phyloP scores from a whole-genome alignment of 2,329 filamentous ascomycete species.

The Pyricularia sp. region DNA sequence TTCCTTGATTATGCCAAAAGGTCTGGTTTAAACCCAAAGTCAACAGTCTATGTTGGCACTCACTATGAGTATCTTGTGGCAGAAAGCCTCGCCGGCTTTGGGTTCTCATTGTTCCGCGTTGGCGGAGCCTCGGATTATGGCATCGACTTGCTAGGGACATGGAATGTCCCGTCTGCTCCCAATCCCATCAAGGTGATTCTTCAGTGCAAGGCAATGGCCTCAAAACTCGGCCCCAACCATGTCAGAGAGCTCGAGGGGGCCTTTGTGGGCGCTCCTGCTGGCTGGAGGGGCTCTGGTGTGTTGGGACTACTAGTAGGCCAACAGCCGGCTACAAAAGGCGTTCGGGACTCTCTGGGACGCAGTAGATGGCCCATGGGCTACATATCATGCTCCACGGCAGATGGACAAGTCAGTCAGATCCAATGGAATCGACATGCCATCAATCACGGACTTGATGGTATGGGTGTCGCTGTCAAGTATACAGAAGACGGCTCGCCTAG shows the following conservation, averaged over 20 bases:
- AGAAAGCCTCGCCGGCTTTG: slow-evolving; percentile 44
- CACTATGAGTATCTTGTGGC: slow-evolving; percentile 67
- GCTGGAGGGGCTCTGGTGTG: slow-evolving; percentile 57
- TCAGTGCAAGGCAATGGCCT: slow-evolving; percentile 61
- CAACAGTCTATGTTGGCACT: slow-evolving; percentile 61
- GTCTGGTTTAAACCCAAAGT: slow-evolving; percentile 41
- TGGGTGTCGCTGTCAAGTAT: slow-evolving; percentile 41
- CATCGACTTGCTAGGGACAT: slow-evolving; percentile 65
- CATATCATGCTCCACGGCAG: slow-evolving; percentile 45
- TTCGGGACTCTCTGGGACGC: slow-evolving; percentile 60
- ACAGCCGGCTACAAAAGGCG: slow-evolving; percentile 65
- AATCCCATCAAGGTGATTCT: slow-evolving; percentile 36
- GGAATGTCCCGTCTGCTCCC: slow-evolving; percentile 43
- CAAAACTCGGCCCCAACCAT: slow-evolving; percentile 44
- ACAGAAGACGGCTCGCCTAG: slow-evolving; percentile 22
- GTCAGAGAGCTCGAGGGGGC: slow-evolving; percentile 75
- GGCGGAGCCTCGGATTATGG: slow-evolving; percentile 61
- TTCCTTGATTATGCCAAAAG: slow-evolving; percentile 57
- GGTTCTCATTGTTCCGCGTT: slow-evolving; percentile 55
- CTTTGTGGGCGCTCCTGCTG: slow-evolving; percentile 61
- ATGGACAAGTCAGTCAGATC: slow-evolving; percentile 56
- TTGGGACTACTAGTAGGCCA: slow-evolving; percentile 65
- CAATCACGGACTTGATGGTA: slow-evolving; percentile 50
- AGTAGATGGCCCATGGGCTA: slow-evolving; percentile 66
- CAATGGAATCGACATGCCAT: slow-evolving; percentile 62